phyloP scores from a whole-genome alignment of 805 yeast species.

The Nakazawaea molendinolei region DNA sequence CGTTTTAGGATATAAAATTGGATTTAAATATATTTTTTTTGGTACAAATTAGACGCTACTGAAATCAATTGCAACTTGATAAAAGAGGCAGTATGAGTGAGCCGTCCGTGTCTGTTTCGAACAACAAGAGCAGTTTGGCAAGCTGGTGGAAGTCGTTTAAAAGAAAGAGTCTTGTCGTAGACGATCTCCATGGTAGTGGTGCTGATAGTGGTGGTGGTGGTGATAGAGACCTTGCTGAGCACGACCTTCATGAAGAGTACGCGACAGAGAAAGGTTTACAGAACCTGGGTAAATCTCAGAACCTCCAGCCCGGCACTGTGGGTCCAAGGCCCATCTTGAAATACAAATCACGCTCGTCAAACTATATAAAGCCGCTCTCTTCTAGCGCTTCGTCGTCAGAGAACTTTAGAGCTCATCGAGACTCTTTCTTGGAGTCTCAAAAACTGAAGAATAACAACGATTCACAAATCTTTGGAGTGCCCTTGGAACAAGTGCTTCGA shows the following conservation, averaged over 20 bases:
- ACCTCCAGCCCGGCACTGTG: too few relatives aligned
- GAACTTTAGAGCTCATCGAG: slow-evolving; percentile 38
- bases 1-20: too few relatives aligned
- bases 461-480: slow-evolving; percentile 71
- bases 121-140: slow-evolving; percentile 20
- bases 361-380: slow-evolving; percentile 26
- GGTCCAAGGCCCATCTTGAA: slow-evolving; percentile 37
- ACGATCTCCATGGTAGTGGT: neutral
- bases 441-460: slow-evolving; percentile 37
- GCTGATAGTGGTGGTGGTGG: too few relatives aligned
- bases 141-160: slow-evolving; percentile 26
- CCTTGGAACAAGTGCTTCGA: slow-evolving; percentile 60
- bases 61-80: too few relatives aligned
- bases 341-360: slow-evolving; percentile 45
- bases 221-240: too few relatives aligned
- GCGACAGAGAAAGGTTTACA: too few relatives aligned
- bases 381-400: slow-evolving; percentile 28
- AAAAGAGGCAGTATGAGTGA: too few relatives aligned
- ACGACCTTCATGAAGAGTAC: too few relatives aligned
- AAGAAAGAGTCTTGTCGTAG: slow-evolving; percentile 13
- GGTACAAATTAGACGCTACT: too few relatives aligned
- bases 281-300: slow-evolving; percentile 18
- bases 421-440: slow-evolving; percentile 36
- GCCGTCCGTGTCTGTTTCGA: too few relatives aligned
- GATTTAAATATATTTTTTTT: too few relatives aligned